These are phyloP conservation scores for Eucalyptus shirleyi DNA, from an alignment of 345 rosid species.

Conservation along the genomic window DNA sequence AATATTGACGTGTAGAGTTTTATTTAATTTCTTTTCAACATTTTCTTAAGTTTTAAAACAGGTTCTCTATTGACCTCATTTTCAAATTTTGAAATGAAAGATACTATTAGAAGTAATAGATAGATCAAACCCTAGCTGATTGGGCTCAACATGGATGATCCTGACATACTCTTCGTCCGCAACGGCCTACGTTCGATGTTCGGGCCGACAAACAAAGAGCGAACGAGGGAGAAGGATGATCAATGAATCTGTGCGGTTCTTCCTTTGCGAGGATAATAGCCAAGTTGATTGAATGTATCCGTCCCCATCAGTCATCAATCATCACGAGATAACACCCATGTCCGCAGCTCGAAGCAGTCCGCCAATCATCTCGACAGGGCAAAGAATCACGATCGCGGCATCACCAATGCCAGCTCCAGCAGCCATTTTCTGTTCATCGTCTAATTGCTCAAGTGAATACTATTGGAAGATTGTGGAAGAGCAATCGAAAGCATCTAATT, in stretches of 20 bases:
- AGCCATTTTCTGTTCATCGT: not conserved
- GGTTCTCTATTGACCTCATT: rapidly evolving
- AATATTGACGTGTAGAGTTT: not conserved
- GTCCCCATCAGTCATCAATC: not conserved
- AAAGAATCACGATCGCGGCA: not conserved
- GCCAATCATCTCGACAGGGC: not conserved
- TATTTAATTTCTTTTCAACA: not conserved
- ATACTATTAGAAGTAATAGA: rapidly evolving
- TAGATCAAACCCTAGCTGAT: no score
- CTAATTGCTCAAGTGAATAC: conserved; percentile 45
- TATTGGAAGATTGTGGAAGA: conserved; percentile 66
- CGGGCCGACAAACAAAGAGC: not conserved
- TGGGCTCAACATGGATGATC: not conserved
- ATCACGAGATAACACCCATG: not conserved
- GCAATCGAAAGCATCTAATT: conserved; percentile 65
- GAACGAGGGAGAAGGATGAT: not conserved
- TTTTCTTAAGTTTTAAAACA: rapidly evolving
- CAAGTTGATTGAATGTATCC: not conserved
- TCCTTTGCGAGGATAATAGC: not conserved
- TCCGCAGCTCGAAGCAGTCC: not conserved
- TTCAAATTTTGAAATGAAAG: no score
- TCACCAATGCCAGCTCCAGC: not conserved
- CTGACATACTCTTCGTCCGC: not conserved
- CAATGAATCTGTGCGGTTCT: not conserved
- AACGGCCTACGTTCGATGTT: not conserved